phyloP scores from a whole-genome alignment of 306 rosid genomes.

The Gastrolobium bilobum region DNA sequence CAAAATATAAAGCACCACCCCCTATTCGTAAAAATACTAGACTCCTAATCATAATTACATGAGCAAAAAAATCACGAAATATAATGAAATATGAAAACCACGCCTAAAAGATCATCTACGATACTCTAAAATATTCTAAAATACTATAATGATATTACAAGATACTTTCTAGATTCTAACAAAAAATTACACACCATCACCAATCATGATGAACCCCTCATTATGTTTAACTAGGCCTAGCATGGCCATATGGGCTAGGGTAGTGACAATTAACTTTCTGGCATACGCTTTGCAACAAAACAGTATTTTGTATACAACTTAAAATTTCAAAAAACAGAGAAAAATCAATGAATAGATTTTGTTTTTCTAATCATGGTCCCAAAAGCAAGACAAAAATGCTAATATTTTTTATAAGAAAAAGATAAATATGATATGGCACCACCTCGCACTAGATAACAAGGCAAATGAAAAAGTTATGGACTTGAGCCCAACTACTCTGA shows the following conservation, averaged over 20 bases:
- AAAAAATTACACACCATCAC: not conserved
- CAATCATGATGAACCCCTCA: not conserved
- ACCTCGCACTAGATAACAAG: not conserved
- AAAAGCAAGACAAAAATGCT: not conserved
- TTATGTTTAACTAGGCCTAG: not conserved
- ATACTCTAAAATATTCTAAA: not conserved
- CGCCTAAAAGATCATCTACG: not conserved
- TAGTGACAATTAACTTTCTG: no score
- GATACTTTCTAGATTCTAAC: not conserved
- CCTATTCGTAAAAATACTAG: not conserved
- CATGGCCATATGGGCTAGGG: constrained; percentile 3
- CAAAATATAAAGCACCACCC: not conserved
- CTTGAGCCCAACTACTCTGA: not conserved
- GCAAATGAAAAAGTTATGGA: constrained; percentile 31
- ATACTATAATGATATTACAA: not conserved
- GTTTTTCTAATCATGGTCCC: not conserved
- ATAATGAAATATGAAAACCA: not conserved
- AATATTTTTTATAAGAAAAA: not conserved
- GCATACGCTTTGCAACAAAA: not conserved
- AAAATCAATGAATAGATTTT: not conserved
- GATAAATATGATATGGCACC: constrained; percentile 18
- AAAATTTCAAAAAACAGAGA: not conserved
- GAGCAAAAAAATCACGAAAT: not conserved
- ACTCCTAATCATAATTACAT: not conserved
- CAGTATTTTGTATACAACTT: not conserved